These are phyloP conservation scores for Penicillium sclerotiorum DNA, from an alignment of 2,329 filamentous ascomycete species.

Conservation along the genomic window DNA sequence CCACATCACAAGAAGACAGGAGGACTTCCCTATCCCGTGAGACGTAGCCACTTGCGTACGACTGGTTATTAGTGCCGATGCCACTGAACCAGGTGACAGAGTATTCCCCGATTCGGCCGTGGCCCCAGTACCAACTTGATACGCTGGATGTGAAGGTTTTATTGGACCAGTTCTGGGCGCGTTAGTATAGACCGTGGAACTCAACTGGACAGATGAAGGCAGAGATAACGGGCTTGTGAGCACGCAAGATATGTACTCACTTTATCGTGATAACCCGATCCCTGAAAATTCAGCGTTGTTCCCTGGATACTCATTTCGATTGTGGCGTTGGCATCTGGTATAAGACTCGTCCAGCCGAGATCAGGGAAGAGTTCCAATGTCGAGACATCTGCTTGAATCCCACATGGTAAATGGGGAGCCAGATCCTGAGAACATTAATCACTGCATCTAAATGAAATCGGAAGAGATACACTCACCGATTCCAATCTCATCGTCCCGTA, in stretches of 20 bases:
- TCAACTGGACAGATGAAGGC: neutral
- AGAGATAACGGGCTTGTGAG: too few species aligned
- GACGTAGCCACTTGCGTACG: constrained; percentile 34
- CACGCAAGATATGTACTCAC: too few species aligned
- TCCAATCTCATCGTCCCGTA: constrained; percentile 14
- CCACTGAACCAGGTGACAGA: constrained; percentile 50
- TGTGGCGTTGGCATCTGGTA: constrained; percentile 37
- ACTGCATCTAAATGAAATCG: too few species aligned
- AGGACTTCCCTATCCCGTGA: constrained; percentile 32
- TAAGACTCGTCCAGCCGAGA: constrained; percentile 43
- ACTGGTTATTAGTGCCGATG: constrained; percentile 28
- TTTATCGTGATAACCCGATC: constrained; percentile 52
- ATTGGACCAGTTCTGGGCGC: constrained; percentile 47
- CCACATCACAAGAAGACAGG: constrained; percentile 26
- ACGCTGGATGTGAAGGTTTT: constrained; percentile 37
- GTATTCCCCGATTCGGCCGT: constrained; percentile 46
- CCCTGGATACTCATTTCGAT: constrained; percentile 37
- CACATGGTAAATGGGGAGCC: constrained; percentile 19
- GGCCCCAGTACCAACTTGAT: constrained; percentile 51
- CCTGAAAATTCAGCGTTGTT: constrained; percentile 35
- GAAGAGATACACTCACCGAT: constrained; percentile 12
- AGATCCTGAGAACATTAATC: neutral
- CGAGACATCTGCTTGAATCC: constrained; percentile 9
- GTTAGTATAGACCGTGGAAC: neutral
- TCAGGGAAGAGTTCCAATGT: constrained; percentile 27